Evolutionary conservation across 352 stramenopile species (phyloP).

Genomic region (Pythium graminicola): DNA sequence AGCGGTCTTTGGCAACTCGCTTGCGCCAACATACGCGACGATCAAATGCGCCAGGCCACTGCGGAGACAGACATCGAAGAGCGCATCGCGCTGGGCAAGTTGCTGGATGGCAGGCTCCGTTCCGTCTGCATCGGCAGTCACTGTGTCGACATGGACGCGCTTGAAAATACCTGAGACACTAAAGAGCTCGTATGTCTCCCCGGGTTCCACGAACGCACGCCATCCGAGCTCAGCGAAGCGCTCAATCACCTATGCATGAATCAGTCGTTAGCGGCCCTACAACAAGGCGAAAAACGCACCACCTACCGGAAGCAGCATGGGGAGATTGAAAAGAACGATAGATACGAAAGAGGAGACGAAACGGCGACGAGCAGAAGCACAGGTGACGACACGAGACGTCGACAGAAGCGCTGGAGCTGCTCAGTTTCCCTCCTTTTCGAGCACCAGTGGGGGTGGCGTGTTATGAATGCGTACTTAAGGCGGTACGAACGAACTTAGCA

Average conservation of each 20-base stretch:
- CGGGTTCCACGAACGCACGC: conserved; percentile 70
- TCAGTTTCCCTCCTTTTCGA: conserved; percentile 15
- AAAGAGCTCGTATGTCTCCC: conserved; percentile 84
- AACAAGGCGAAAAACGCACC: background rate
- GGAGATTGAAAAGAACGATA: background rate
- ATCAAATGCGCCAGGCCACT: conserved; percentile 67
- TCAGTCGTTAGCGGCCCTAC: conserved; percentile 1
- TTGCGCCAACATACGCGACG: conserved; percentile 60
- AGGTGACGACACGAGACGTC: background rate
- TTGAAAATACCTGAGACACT: conserved; percentile 57
- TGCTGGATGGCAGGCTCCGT: conserved; percentile 11
- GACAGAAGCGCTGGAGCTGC: background rate
- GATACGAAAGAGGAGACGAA: background rate
- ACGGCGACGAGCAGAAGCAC: background rate
- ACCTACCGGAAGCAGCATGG: conserved; percentile 28
- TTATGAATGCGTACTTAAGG: background rate
- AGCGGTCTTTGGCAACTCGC: conserved; percentile 6
- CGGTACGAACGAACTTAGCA: conserved; percentile 15
- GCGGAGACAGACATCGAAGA: conserved; percentile 69
- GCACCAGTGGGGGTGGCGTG: conserved; percentile 8
- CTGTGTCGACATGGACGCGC: conserved; percentile 24
- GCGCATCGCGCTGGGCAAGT: conserved; percentile 60
- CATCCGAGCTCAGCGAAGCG: conserved; percentile 73
- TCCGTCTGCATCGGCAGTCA: background rate
- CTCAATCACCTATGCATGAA: conserved; percentile 47